These are phyloP conservation scores for Pleurozium schreberi DNA, from an alignment of 225 moss, liverwort and hornwort genomes.

Conservation along the genomic window DNA sequence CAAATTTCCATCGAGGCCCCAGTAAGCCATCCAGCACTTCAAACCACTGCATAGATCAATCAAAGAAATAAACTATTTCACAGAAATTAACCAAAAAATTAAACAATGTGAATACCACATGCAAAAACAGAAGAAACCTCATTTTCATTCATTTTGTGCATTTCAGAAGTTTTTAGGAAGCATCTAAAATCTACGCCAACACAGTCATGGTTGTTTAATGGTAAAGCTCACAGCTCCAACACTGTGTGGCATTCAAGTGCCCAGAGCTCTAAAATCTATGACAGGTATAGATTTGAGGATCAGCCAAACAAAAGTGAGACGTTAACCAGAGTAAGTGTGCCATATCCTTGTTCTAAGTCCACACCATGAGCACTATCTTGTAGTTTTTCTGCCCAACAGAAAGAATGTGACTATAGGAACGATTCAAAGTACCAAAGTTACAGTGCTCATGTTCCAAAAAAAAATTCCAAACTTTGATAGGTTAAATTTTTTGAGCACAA, in stretches of 20 bases:
- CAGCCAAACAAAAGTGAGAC: not conserved
- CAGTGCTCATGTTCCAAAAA: not conserved
- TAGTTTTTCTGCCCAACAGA: not conserved
- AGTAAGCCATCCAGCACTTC: constrained; percentile 73
- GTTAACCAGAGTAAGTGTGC: not conserved
- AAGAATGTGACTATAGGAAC: not conserved
- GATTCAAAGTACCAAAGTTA: not conserved
- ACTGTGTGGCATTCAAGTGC: not conserved
- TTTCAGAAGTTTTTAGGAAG: not conserved
- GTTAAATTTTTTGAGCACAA: not conserved
- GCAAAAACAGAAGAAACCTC: no score
- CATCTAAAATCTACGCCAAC: not conserved
- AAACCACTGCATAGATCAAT: constrained; percentile 47
- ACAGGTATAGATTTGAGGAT: not conserved
- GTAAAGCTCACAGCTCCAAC: not conserved
- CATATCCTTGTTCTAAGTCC: not conserved
- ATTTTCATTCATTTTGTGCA: not conserved
- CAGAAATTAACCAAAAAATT: not conserved
- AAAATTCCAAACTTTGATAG: not conserved
- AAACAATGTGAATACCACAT: not conserved
- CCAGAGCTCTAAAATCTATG: not conserved
- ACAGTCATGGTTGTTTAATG: not conserved
- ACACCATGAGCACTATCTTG: not conserved
- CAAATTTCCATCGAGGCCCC: constrained; percentile 41
- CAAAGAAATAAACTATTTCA: not conserved